Evolutionary conservation across 2,329 filamentous ascomycete species (phyloP).

Genomic region (Chalara sp.): DNA sequence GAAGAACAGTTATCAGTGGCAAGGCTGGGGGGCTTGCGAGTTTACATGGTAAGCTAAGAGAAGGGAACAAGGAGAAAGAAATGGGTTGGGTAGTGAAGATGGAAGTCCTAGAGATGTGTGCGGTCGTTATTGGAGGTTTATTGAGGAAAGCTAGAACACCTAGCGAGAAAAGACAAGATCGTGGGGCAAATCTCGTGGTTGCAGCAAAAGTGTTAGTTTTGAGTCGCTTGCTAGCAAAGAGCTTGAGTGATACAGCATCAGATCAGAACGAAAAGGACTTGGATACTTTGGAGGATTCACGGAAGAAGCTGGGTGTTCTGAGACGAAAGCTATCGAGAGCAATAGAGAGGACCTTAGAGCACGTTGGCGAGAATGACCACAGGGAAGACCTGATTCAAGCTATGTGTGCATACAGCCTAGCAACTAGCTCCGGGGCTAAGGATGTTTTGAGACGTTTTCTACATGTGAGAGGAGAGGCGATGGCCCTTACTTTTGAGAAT

Average conservation of each 20-base stretch:
- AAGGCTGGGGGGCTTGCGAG: slow-evolving; percentile 53
- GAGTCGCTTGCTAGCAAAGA: slow-evolving; percentile 67
- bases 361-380: slow-evolving; percentile 43
- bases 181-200: slow-evolving; percentile 40
- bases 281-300: slow-evolving; percentile 43
- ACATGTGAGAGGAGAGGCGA: slow-evolving; percentile 61
- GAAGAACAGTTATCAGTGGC: slow-evolving; percentile 60
- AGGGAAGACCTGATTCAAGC: slow-evolving; percentile 56
- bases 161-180: slow-evolving; percentile 15
- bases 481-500: slow-evolving; percentile 54
- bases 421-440: slow-evolving; percentile 70
- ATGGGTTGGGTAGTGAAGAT: slow-evolving; percentile 33
- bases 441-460: slow-evolving; percentile 78
- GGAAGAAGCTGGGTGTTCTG: slow-evolving; percentile 55
- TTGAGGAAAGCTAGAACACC: slow-evolving; percentile 32
- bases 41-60: slow-evolving; percentile 31
- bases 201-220: slow-evolving; percentile 70
- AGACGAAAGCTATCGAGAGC: slow-evolving; percentile 57
- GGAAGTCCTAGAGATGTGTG: slow-evolving; percentile 46
- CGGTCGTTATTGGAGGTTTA: slow-evolving; percentile 41
- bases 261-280: slow-evolving; percentile 26
- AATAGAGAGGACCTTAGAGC: slow-evolving; percentile 63
- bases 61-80: slow-evolving; percentile 20
- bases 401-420: slow-evolving; percentile 75
- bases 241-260: slow-evolving; percentile 49